Percentiles rank a stretch among this genome's conserved stretches.
phyloP scores from a whole-genome alignment of 352 stramenopile species.

The Globisporangium middletonii region DNA sequence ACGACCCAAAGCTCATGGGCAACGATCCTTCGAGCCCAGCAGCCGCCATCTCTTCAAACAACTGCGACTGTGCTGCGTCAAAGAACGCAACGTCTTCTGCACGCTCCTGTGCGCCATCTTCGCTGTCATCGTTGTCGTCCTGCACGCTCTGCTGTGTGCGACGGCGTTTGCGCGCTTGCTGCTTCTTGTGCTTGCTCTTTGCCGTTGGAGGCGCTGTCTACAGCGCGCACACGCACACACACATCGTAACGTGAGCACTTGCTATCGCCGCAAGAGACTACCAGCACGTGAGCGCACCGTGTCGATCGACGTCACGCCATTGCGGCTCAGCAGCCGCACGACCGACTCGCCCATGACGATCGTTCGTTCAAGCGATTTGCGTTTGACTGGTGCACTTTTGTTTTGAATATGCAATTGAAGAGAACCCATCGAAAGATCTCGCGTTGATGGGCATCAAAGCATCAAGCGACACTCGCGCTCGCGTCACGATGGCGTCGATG shows the following conservation, averaged over 20 bases:
- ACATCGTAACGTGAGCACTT: neutral
- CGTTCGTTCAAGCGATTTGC: too few species aligned
- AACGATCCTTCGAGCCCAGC: slow-evolving; percentile 47
- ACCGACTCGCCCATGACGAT: slow-evolving; percentile 16
- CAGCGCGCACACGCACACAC: neutral
- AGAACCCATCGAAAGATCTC: neutral
- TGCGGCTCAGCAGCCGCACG: slow-evolving; percentile 28
- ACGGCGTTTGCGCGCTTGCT: slow-evolving; percentile 22
- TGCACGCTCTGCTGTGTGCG: slow-evolving; percentile 3
- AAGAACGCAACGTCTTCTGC: slow-evolving; percentile 32
- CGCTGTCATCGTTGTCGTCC: neutral
- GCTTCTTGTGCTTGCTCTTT: slow-evolving; percentile 10
- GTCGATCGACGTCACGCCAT: slow-evolving; percentile 23
- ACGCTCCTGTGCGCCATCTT: neutral
- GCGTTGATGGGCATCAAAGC: neutral
- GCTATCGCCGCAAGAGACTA: neutral
- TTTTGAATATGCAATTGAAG: too few species aligned
- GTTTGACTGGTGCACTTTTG: neutral
- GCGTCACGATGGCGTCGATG: neutral
- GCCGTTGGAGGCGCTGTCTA: neutral
- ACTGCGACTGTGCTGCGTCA: slow-evolving; percentile 40
- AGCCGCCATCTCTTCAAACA: slow-evolving; percentile 53
- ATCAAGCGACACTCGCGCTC: neutral
- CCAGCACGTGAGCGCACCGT: neutral
- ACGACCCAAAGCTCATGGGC: slow-evolving; percentile 52